Percentiles rank a stretch among this genome's conserved stretches.
Evolutionary conservation across 192 early-diverging fungal species (phyloP).

Genomic region (Linnemannia exigua): DNA sequence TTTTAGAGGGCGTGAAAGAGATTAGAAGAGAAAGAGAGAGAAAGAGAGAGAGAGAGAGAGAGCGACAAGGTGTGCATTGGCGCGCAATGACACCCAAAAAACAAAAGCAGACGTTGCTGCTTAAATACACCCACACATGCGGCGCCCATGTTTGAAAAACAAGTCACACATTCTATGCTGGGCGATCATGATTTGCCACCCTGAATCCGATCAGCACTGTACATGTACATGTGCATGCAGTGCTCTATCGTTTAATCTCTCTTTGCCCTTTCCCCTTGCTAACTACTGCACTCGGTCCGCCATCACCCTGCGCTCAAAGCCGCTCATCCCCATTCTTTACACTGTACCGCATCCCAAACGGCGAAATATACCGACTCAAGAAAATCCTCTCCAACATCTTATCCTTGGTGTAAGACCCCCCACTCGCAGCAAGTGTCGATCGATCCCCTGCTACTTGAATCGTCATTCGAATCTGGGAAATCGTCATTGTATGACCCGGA

Average conservation of each 20-base stretch:
- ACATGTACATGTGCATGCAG: too few species aligned
- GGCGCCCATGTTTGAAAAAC: too few species aligned
- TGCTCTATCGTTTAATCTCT: background rate
- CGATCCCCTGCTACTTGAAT: slow-evolving; percentile 18
- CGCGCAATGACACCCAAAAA: too few species aligned
- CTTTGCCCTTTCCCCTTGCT: background rate
- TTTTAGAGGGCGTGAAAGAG: too few species aligned
- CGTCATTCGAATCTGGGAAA: slow-evolving; percentile 37
- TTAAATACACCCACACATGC: too few species aligned
- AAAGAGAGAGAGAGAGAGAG: too few species aligned
- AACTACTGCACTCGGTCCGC: background rate
- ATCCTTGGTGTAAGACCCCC: slow-evolving; percentile 19
- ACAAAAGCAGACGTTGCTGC: too few species aligned
- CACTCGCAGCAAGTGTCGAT: slow-evolving; percentile 9
- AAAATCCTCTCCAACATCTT: slow-evolving; percentile 46
- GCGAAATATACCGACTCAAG: slow-evolving; percentile 31
- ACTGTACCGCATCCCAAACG: slow-evolving; percentile 32
- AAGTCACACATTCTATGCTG: too few species aligned
- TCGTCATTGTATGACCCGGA: slow-evolving; percentile 27
- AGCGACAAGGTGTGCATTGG: too few species aligned
- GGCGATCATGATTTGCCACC: too few species aligned
- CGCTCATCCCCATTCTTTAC: slow-evolving; percentile 38
- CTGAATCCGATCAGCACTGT: too few species aligned
- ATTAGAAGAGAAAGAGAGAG: too few species aligned
- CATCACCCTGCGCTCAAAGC: background rate